phyloP scores from a whole-genome alignment of 2,329 filamentous ascomycete species.

The Colletotrichum spinosum region DNA sequence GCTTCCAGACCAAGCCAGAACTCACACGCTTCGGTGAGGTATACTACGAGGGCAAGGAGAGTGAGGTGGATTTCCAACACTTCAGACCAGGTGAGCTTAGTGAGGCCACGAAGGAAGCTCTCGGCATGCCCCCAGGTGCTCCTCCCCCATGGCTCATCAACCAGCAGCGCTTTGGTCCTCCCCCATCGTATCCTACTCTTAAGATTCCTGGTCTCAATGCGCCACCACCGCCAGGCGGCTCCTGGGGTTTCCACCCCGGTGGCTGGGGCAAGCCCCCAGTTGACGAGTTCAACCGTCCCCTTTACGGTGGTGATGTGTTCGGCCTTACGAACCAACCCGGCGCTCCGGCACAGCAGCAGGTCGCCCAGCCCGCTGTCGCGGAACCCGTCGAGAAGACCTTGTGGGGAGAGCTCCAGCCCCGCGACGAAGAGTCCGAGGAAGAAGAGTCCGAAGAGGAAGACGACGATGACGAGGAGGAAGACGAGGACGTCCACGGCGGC shows the following conservation, averaged over 20 bases:
- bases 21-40: slow-evolving; percentile 96
- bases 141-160: slow-evolving; percentile 98
- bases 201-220: slow-evolving; percentile 96
- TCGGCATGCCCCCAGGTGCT: slow-evolving; percentile 92
- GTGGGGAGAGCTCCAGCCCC: slow-evolving; percentile 92
- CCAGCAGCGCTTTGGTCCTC: slow-evolving; percentile 92
- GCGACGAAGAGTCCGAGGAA: slow-evolving; percentile 80
- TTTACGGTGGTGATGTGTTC: slow-evolving; percentile 96
- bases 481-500: slow-evolving; percentile 72
- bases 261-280: slow-evolving; percentile 97
- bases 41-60: slow-evolving; percentile 99
- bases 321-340: slow-evolving; percentile 71
- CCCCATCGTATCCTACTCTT: slow-evolving; percentile 93
- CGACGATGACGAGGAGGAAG: slow-evolving; percentile 73
- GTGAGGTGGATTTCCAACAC: slow-evolving; percentile 93
- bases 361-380: slow-evolving; percentile 58
- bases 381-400: slow-evolving; percentile 88
- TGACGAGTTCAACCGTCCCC: slow-evolving; percentile 89
- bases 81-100: slow-evolving; percentile 90
- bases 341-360: slow-evolving; percentile 49
- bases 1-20: slow-evolving; percentile 95
- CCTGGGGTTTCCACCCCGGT: slow-evolving; percentile 95
- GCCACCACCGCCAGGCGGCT: slow-evolving; percentile 86
- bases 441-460: slow-evolving; percentile 79
- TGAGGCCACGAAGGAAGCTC: slow-evolving; percentile 89